Conservation (phyloP, 805 yeast species). For the Starmerella khaoyaiensis region DNA sequence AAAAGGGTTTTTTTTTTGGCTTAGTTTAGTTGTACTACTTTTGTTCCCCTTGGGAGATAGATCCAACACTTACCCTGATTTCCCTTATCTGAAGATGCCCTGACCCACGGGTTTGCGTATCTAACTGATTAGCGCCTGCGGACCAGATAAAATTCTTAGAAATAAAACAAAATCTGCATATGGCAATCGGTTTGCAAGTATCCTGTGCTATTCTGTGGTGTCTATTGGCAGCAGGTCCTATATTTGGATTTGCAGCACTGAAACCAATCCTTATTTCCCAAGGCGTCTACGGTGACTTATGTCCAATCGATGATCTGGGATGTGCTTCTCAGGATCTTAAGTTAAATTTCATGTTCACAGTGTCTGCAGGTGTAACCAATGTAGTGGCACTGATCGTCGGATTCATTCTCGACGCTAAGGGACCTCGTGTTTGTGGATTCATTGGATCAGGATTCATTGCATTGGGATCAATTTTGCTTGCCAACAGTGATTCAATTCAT, state of each 20-base stretch:
- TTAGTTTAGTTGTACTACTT: no score
- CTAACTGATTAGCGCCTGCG: no score
- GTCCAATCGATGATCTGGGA: constrained; percentile 28
- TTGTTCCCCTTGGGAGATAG: no score
- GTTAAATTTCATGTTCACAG: constrained; percentile 68
- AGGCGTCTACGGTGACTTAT: constrained; percentile 57
- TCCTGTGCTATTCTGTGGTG: constrained; percentile 76
- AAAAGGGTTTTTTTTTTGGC: neutral
- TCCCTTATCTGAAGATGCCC: no score
- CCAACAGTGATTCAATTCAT: constrained; percentile 29
- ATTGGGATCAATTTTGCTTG: constrained; percentile 40
- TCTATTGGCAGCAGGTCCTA: constrained; percentile 79
- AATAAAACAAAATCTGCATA: no score
- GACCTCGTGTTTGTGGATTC: constrained; percentile 69
- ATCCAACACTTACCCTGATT: no score
- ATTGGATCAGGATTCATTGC: constrained; percentile 53
- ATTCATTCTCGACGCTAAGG: constrained; percentile 57
- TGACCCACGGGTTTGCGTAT: no score
- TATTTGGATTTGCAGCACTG: constrained; percentile 91
- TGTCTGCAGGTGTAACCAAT: constrained; percentile 79
- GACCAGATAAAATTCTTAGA: no score
- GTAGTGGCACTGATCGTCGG: constrained; percentile 76
- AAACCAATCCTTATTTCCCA: constrained; percentile 70
- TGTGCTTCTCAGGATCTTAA: constrained; percentile 75
- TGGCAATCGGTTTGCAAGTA: constrained; percentile 35